Evolutionary conservation across 1,284 basidiomycete genomes (phyloP).

Genomic region (Puccinia brachypodii): DNA sequence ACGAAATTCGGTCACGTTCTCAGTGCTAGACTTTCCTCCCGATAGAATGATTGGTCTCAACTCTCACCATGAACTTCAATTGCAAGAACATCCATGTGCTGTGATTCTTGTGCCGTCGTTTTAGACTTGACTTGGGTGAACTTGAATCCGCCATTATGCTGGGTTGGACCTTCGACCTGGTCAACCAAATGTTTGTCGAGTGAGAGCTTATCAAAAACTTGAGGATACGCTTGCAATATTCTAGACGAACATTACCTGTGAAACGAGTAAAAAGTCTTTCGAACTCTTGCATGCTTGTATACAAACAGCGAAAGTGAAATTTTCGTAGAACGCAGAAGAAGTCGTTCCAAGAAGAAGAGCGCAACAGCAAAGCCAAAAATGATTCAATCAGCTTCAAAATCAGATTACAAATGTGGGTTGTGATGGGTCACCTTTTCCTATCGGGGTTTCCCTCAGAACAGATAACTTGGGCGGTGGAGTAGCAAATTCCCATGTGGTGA

Average conservation of each 20-base stretch:
- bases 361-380: background rate
- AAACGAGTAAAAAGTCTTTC: conserved; percentile 42
- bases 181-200: background rate
- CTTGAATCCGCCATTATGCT: conserved; percentile 41
- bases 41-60: background rate
- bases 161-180: conserved; percentile 48
- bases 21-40: background rate
- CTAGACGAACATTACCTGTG: conserved; percentile 31
- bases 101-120: conserved; percentile 64
- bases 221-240: background rate
- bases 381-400: background rate
- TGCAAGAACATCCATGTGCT: conserved; percentile 76
- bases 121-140: conserved; percentile 39
- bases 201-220: background rate
- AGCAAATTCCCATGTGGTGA: conserved; percentile 72
- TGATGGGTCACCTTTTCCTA: background rate
- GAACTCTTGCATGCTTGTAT: background rate
- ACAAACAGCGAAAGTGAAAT: background rate
- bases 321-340: background rate
- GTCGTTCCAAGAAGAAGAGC: background rate
- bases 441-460: conserved; percentile 61
- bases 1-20: background rate
- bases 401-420: background rate
- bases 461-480: conserved; percentile 65
- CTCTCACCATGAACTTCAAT: conserved; percentile 77